phyloP scores from a whole-genome alignment of 257 asterid genomes.

The Vinca minor region DNA sequence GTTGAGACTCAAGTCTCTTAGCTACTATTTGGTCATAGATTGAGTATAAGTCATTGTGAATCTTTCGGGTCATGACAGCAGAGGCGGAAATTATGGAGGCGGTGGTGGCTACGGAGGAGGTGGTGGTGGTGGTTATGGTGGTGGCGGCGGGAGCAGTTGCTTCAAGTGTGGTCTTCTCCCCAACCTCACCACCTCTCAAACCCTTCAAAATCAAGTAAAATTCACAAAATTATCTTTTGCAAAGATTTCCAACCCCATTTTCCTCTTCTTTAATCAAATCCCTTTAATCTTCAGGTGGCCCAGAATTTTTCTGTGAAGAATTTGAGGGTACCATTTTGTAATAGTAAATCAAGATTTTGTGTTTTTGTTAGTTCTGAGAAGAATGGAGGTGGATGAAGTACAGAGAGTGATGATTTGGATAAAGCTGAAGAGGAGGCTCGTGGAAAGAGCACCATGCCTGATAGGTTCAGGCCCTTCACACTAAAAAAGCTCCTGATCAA shows the following conservation, averaged over 20 bases:
- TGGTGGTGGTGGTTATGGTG: too few relatives aligned
- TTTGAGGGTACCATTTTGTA: slow-evolving; percentile 16
- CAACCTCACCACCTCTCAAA: slow-evolving; percentile 13
- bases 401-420: slow-evolving; percentile 9
- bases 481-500: slow-evolving; percentile 70
- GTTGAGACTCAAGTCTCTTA: too few relatives aligned
- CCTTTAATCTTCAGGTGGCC: slow-evolving; percentile 22
- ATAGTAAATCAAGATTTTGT: slow-evolving; percentile 19
- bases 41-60: too few relatives aligned
- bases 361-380: slow-evolving; percentile 34
- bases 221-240: slow-evolving; percentile 11
- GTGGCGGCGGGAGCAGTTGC: too few relatives aligned
- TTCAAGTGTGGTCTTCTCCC: too few relatives aligned
- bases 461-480: slow-evolving; percentile 65
- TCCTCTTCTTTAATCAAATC: slow-evolving; percentile 14
- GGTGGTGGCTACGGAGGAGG: too few relatives aligned
- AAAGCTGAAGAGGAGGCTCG: slow-evolving; percentile 46
- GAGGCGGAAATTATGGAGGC: too few relatives aligned
- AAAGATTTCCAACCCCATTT: slow-evolving; percentile 9
- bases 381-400: slow-evolving; percentile 21
- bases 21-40: too few relatives aligned
- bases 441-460: slow-evolving; percentile 78
- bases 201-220: slow-evolving; percentile 16
- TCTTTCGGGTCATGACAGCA: too few relatives aligned
- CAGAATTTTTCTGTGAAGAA: slow-evolving; percentile 24